These are phyloP conservation scores for Hypoxylon sp. DNA, from an alignment of 2,329 filamentous ascomycete genomes.

Conservation along the genomic window DNA sequence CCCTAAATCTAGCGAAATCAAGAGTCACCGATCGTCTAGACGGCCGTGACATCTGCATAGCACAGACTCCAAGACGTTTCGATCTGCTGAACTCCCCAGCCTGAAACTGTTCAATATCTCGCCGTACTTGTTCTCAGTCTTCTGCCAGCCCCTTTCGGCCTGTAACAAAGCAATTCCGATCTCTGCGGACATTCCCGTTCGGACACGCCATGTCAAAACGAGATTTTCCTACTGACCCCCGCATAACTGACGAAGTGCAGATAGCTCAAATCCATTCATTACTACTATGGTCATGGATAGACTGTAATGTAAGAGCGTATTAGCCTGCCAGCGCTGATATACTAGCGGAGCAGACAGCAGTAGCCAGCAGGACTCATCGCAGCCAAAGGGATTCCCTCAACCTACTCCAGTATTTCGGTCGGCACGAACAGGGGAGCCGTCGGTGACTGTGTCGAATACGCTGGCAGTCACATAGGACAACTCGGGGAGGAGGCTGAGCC, in stretches of 20 bases:
- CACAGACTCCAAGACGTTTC: constrained; percentile 6
- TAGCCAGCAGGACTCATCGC: neutral
- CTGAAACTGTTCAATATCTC: constrained; percentile 10
- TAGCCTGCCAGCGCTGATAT: neutral
- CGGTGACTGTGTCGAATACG: neutral
- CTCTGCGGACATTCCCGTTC: constrained; percentile 35
- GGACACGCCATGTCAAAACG: constrained; percentile 21
- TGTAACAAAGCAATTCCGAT: constrained; percentile 13
- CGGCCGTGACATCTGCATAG: neutral
- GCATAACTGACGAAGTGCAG: constrained; percentile 32
- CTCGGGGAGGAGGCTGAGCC: neutral
- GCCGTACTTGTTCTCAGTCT: constrained; percentile 28
- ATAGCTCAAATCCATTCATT: constrained; percentile 17
- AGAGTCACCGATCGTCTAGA: neutral
- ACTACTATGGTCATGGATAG: constrained; percentile 2
- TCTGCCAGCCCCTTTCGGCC: constrained; percentile 33
- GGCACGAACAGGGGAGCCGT: neutral
- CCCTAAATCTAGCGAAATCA: neutral
- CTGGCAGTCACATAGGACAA: constrained; percentile 9
- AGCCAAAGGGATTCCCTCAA: constrained; percentile 9
- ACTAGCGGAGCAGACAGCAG: neutral
- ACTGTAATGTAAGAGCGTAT: constrained; percentile 21
- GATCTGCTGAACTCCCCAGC: constrained; percentile 2
- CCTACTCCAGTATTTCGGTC: constrained; percentile 11
- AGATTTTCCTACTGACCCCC: constrained; percentile 6